A percentile compares a stretch with the other conserved stretches of the same genome.
phyloP scores from a whole-genome alignment of 805 yeast species.

The Metschnikowia corniflorae region DNA sequence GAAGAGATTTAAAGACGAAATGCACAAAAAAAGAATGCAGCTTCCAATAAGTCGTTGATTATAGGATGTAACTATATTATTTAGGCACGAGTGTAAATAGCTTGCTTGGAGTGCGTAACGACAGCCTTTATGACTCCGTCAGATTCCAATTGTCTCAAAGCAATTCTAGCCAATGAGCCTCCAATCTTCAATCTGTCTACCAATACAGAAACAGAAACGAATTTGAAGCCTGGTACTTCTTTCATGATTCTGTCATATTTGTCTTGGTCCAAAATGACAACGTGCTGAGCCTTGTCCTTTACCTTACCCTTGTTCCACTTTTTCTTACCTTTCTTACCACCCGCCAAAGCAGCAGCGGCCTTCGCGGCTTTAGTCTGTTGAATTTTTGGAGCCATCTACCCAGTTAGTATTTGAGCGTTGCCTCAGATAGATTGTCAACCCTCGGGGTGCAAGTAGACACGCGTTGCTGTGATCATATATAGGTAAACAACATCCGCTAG shows the following conservation, averaged over 20 bases:
- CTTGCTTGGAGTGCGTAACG: slow-evolving; percentile 93
- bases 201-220: slow-evolving; percentile 94
- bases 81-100: slow-evolving; percentile 82
- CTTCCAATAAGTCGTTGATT: too few relatives aligned
- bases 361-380: slow-evolving; percentile 99
- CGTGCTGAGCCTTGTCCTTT: slow-evolving; percentile 99
- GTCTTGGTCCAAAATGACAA: slow-evolving; percentile 95
- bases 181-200: slow-evolving; percentile 99
- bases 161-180: slow-evolving; percentile 99
- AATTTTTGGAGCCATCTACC: slow-evolving; percentile 96
- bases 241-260: slow-evolving; percentile 98
- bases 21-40: too few relatives aligned
- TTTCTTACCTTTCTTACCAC: slow-evolving; percentile 99
- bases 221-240: slow-evolving; percentile 99
- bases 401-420: slow-evolving; percentile 9
- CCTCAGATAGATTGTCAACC: too few relatives aligned
- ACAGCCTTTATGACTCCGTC: slow-evolving; percentile 95
- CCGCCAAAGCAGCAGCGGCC: slow-evolving; percentile 99
- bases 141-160: slow-evolving; percentile 90
- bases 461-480: too few relatives aligned
- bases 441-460: too few relatives aligned
- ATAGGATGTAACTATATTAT: slow-evolving; percentile 6
- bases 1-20: too few relatives aligned
- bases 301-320: slow-evolving; percentile 99
- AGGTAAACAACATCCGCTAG: too few relatives aligned